Base-by-base conservation (phyloP, 257 asterid genomes). In the Verbena officinalis region DNA sequence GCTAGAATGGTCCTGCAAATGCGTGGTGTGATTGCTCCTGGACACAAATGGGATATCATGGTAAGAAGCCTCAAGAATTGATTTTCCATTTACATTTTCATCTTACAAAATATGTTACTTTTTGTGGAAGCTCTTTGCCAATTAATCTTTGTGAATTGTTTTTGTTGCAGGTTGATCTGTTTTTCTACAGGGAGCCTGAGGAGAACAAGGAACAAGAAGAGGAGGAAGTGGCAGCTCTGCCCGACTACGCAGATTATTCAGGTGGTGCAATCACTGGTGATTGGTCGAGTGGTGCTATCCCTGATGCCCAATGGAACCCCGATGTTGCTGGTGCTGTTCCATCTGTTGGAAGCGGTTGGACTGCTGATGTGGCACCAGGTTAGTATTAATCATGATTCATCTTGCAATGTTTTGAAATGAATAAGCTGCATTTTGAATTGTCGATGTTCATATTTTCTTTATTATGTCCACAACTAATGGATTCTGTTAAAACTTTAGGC, bases 21-120 rank as follows among this genome's bases (percentile, higher is more conserved):
- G 87, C 84, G 82, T 0, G 81, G 82, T 1, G 63, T 67, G 4
- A 50, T 72, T 62, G 80, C 80, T 17, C 70, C 75, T 0, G 84
- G 84, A 23, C 84, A 70, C 76, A 81, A 81, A 48, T 78, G 80
- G 82, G 81, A 81, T 53, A 12, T 72, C 76, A 81, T 81, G 87
- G 87, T 81, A 59, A 44, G 38, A 5, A 16, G 42, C 56, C 38
- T 51, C n/a, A 16, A 36, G 10, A 51, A 19, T 42, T 24, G 44
- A 36, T 9, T 43, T 44, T 60, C 27, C 5, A 42, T 7, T 34
- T 5, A 4, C 21, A 4, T 44, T 24, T 14, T 24, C 42, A 11
- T 42, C 5, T n/a, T 15, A 17, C 5, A 31, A 9, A 21, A 33
- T 23, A 19, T 34, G 8, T 21, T 11, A 10, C 15, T 20, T 39